These are phyloP conservation scores for Magnolia sinica DNA, from an alignment of 164 flowering plant species.

Conservation along the genomic window DNA sequence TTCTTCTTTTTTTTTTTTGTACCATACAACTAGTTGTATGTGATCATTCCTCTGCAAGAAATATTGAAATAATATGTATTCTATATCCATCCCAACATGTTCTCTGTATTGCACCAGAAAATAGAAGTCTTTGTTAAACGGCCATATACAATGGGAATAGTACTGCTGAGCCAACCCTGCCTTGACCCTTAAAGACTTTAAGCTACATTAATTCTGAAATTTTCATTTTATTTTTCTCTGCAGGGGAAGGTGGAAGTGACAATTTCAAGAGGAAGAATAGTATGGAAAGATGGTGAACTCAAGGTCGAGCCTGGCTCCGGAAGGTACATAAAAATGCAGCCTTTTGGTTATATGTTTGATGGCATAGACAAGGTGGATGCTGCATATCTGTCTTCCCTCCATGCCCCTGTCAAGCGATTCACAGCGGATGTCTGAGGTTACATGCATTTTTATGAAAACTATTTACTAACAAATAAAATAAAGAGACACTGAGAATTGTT, in stretches of 20 bases:
- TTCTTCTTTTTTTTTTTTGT: too few species aligned
- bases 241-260: slow-evolving; percentile 97
- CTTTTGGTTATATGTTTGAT: slow-evolving; percentile 65
- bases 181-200: too few species aligned
- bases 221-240: slow-evolving; percentile 4
- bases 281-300: slow-evolving; percentile 75
- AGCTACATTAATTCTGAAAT: neutral
- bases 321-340: slow-evolving; percentile 70
- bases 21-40: too few species aligned
- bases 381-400: slow-evolving; percentile 61
- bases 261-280: slow-evolving; percentile 84
- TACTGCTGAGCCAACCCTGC: too few species aligned
- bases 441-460: neutral
- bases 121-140: too few species aligned
- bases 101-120: too few species aligned
- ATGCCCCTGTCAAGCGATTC: slow-evolving; percentile 67
- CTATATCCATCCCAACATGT: too few species aligned
- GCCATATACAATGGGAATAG: too few species aligned
- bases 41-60: too few species aligned
- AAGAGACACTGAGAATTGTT: too few species aligned
- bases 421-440: slow-evolving; percentile 23
- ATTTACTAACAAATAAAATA: too few species aligned
- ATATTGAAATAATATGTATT: too few species aligned
- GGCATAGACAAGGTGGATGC: slow-evolving; percentile 77
- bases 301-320: slow-evolving; percentile 76